A percentile compares a stretch with the other conserved stretches of the same genome.
These are phyloP conservation scores for Choanephora cucurbitarum DNA, from an alignment of 371 early-diverging fungal genomes.

Conservation along the genomic window DNA sequence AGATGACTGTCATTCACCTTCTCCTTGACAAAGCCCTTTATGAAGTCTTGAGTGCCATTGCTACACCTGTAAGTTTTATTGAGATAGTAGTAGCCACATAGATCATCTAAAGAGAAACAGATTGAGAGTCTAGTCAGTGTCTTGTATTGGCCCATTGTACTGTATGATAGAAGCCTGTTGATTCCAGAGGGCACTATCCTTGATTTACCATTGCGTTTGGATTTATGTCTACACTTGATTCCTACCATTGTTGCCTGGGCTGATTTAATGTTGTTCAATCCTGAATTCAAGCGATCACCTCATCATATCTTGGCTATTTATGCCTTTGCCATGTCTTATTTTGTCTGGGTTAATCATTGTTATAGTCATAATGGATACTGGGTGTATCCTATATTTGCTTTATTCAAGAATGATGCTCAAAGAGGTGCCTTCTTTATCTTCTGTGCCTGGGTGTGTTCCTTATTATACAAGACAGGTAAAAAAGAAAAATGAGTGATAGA, in stretches of 20 bases:
- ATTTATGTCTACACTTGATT: constrained; percentile 20
- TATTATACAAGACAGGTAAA: constrained; percentile 29
- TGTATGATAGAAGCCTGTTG: constrained; percentile 21
- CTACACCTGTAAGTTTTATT: constrained; percentile 32
- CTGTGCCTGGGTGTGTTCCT: constrained; percentile 21
- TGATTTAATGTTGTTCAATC: constrained; percentile 23
- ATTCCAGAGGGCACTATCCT: constrained; percentile 12
- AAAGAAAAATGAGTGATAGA: neutral
- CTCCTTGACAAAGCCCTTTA: constrained; percentile 13
- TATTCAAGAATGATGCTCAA: constrained; percentile 13
- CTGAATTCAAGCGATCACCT: constrained; percentile 15
- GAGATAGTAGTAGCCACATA: no score
- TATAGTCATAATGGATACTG: constrained; percentile 22
- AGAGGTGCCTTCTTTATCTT: constrained; percentile 19
- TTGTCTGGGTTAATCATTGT: constrained; percentile 22
- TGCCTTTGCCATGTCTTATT: constrained; percentile 15
- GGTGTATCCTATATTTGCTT: constrained; percentile 24
- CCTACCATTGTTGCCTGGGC: constrained; percentile 18
- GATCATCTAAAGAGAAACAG: no score
- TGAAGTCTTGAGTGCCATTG: constrained; percentile 19
- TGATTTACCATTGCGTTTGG: constrained; percentile 21
- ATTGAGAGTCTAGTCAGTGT: constrained; percentile 28
- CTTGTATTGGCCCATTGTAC: constrained; percentile 30
- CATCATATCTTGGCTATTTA: constrained; percentile 23
- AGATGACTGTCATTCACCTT: neutral